Base-by-base conservation (phyloP, 1,284 basidiomycete species). In the Volvariella surrecta region DNA sequence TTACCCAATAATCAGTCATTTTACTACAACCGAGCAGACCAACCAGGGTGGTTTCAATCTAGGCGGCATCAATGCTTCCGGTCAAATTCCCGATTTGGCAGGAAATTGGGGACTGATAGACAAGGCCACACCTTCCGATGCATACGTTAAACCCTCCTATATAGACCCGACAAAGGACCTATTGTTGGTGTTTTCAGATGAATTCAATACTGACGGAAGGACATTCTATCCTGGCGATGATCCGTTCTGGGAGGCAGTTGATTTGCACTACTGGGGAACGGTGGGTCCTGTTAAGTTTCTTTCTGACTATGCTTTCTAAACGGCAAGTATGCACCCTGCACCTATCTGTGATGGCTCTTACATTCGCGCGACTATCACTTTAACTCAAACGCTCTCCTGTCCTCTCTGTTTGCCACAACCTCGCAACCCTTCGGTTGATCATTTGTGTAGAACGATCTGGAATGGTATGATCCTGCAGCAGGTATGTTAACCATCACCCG, bases 21-120 rank as follows among this genome's bases (percentile, higher is more conserved):
- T 64, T 43, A 45, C 50, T 30, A 51, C 48, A 7, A 56, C 47
- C 22, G 47, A 42, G 32, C 61, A 57, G 38, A 56, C 64, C 9
- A 64, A 53, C 3, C 62, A 66, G 50, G 62, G 76, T 11, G 82
- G 74, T 1, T 85, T 79, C 60, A 86, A 86, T 53, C 61, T 89
- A n/a, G 88, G 87, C n/a, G 86, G 86, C 3, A 79, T 68, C 24
- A 89, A 89, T 51, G 75, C 73, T 2, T 75, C 71, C 0, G 85
- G 86, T 2, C 82, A 87, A 62, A 68, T 74, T 4, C 50, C 72
- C 3, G 70, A 73, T 40, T 62, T 75, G 9, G 51, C 66, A 0
- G 72, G 71, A 20, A 71, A 80, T 47, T 74, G 68, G 49, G 70
- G 65, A 4, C 63, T 85, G 32, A 76, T 87, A 47, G 83, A 86